A percentile compares a stretch with the other conserved stretches of the same genome.
Evolutionary conservation across 2,329 filamentous ascomycete genomes (phyloP).

Genomic region (Fusarium siculi): DNA sequence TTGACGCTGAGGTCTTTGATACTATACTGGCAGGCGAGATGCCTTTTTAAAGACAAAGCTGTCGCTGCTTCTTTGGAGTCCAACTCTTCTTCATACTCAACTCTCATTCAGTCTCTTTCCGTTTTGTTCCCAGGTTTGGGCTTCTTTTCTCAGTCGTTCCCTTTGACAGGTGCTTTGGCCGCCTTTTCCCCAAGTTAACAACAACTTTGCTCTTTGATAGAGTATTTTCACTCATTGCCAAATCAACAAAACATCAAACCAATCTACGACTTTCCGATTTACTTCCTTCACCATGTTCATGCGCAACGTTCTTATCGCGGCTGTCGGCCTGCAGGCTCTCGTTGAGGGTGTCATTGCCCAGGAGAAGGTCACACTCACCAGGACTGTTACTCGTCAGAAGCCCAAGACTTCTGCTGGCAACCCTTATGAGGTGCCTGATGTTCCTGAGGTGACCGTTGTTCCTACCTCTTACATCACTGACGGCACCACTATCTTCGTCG

Average conservation of each 20-base stretch:
- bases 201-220: constrained; percentile 43
- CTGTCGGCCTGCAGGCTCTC: constrained; percentile 40
- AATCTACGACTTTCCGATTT: constrained; percentile 6
- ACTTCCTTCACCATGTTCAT: constrained; percentile 37
- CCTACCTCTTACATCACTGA: constrained; percentile 34
- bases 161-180: constrained; percentile 43
- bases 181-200: constrained; percentile 38
- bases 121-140: constrained; percentile 40
- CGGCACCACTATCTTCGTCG: constrained; percentile 34
- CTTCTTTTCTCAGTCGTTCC: constrained; percentile 43
- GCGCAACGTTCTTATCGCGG: constrained; percentile 38
- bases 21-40: constrained; percentile 10
- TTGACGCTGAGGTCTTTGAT: constrained; percentile 20
- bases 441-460: constrained; percentile 26
- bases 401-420: constrained; percentile 9
- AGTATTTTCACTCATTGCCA: constrained; percentile 39
- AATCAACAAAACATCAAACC: constrained; percentile 36
- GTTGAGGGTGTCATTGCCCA: constrained; percentile 35
- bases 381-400: constrained; percentile 27
- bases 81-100: constrained; percentile 26
- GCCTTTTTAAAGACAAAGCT: constrained; percentile 34
- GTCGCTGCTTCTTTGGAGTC: constrained; percentile 16
- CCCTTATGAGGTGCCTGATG: constrained; percentile 18
- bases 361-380: constrained; percentile 31
- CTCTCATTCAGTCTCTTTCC: constrained; percentile 34